A percentile compares a stretch with the other conserved stretches of the same genome.
Conservation (phyloP, 108 stramenopile genomes). For the Fistulifera pelliculosa region DNA sequence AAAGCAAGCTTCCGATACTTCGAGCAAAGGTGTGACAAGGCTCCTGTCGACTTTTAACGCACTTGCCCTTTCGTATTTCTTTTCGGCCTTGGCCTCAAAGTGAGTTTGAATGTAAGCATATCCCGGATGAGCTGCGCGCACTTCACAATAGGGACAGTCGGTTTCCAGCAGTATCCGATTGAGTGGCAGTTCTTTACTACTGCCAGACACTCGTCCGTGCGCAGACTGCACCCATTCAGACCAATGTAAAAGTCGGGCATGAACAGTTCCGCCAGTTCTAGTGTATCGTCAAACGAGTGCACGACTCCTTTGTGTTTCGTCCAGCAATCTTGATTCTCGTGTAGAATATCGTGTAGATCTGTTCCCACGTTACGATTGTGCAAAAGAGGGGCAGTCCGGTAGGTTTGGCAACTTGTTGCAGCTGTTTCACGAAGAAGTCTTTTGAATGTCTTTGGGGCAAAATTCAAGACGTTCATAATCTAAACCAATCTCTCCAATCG, state of each 20-base stretch:
- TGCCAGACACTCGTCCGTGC: constrained; percentile 80
- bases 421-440: constrained; percentile 71
- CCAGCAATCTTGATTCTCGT: constrained; percentile 35
- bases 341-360: constrained; percentile 67
- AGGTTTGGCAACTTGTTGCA: constrained; percentile 42
- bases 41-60: constrained; percentile 84
- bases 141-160: constrained; percentile 94
- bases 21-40: constrained; percentile 58
- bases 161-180: constrained; percentile 87
- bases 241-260: constrained; percentile 84
- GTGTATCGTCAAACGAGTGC: constrained; percentile 83
- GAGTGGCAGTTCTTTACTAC: constrained; percentile 71
- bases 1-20: constrained; percentile 51
- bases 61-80: constrained; percentile 54
- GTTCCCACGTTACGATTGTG: constrained; percentile 86
- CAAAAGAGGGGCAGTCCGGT: constrained; percentile 80
- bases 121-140: constrained; percentile 75
- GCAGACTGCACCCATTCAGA: constrained; percentile 93
- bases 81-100: constrained; percentile 67
- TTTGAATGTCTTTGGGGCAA: constrained; percentile 73
- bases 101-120: constrained; percentile 45
- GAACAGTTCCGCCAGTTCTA: constrained; percentile 75
- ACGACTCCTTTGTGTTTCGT: constrained; percentile 48
- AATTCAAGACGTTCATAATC: constrained; percentile 95
- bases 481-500: constrained; percentile 91